phyloP scores from a whole-genome alignment of 176 grass and related monocot species.

The Oryza punctata region DNA sequence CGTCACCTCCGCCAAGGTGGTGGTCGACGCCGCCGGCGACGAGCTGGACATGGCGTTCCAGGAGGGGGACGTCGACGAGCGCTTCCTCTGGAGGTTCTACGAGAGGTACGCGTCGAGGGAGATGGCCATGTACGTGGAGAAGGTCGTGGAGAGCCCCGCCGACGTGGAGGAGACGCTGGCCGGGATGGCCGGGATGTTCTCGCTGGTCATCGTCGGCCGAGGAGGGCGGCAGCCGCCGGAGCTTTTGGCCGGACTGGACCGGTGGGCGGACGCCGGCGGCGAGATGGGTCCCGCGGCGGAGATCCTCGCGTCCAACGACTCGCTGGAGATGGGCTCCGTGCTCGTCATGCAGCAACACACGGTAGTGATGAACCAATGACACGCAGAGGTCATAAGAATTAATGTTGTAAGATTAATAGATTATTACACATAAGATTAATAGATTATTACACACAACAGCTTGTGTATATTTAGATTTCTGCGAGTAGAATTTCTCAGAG shows the following conservation, averaged over 20 bases:
- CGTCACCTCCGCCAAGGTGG: conserved; percentile 15
- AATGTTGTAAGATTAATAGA: not conserved
- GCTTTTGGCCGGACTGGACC: conserved; percentile 39
- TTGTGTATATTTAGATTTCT: conserved; percentile 49
- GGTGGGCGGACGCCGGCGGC: conserved; percentile 39
- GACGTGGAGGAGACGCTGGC: conserved; percentile 55
- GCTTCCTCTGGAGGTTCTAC: conserved; percentile 54
- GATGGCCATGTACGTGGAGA: conserved; percentile 60
- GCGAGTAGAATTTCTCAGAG: conserved; percentile 1
- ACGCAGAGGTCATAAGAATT: not conserved
- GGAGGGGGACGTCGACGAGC: conserved; percentile 41
- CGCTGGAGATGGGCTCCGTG: conserved; percentile 59
- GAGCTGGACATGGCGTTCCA: not conserved
- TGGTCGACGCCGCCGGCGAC: not conserved
- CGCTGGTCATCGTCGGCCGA: conserved; percentile 46
- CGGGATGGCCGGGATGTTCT: conserved; percentile 58
- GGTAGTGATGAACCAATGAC: conserved; percentile 20
- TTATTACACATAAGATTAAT: not conserved
- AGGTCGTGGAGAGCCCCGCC: conserved; percentile 45
- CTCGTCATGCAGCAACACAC: conserved; percentile 62
- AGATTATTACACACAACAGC: conserved; percentile 6
- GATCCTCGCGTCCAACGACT: conserved; percentile 47
- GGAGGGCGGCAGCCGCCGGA: conserved; percentile 46
- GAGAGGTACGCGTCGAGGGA: conserved; percentile 46
- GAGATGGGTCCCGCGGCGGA: conserved; percentile 47